Percentiles rank a stretch among this genome's conserved stretches.
Evolutionary conservation across 2,329 filamentous ascomycete species (phyloP).

Genomic region (Elsinoe ampelina): DNA sequence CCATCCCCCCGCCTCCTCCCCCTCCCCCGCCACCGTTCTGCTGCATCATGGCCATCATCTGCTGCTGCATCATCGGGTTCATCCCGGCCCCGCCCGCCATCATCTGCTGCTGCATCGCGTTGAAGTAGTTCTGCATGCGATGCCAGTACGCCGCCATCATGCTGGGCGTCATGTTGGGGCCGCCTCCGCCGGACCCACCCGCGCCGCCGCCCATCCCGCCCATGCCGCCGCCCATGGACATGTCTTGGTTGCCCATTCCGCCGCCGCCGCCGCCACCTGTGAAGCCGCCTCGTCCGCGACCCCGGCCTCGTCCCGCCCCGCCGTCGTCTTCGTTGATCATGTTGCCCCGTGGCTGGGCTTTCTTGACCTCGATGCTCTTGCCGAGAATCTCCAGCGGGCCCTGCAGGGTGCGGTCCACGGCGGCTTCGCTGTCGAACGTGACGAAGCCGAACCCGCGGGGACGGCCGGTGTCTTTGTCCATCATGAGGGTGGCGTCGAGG

Average conservation of each 20-base stretch:
- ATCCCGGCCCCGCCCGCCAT: conserved; percentile 39
- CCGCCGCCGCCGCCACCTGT: conserved; percentile 33
- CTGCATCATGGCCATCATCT: conserved; percentile 40
- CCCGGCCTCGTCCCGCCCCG: conserved; percentile 36
- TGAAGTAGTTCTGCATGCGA: conserved; percentile 95
- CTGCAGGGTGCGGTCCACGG: conserved; percentile 82
- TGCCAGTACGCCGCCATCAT: conserved; percentile 99
- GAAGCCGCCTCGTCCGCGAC: conserved; percentile 27
- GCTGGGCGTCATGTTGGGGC: conserved; percentile 77
- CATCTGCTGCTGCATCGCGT: conserved; percentile 80
- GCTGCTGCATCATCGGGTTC: conserved; percentile 52
- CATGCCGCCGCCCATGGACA: conserved; percentile 25
- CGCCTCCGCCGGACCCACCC: conserved; percentile 23
- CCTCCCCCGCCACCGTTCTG: conserved; percentile 19
- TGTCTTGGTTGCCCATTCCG: conserved; percentile 42
- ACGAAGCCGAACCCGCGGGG: conserved; percentile 96
- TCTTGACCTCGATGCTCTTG: conserved; percentile 97
- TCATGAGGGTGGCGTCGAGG: conserved; percentile 96
- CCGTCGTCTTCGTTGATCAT: conserved; percentile 73
- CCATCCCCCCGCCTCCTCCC: conserved; percentile 42
- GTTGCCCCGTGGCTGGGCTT: conserved; percentile 90
- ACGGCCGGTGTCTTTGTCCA: conserved; percentile 98
- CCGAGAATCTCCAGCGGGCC: conserved; percentile 83
- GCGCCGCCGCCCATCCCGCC: conserved; percentile 20
- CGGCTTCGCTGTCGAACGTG: conserved; percentile 91